phyloP scores from a whole-genome alignment of 345 rosid species.

The Carallia pectinifolia region DNA sequence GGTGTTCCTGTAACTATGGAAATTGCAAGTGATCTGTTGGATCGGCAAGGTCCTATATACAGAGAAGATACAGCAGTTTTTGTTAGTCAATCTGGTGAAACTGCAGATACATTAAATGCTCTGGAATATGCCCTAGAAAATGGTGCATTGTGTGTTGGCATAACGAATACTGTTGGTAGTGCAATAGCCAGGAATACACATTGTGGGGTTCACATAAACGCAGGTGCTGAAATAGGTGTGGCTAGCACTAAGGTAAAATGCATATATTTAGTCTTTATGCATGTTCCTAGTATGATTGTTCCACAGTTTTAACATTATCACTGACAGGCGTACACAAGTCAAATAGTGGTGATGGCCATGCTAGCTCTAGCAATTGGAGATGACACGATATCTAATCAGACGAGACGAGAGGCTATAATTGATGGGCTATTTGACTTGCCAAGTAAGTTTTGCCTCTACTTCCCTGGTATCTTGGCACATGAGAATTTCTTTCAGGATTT shows the following conservation, averaged over 20 bases:
- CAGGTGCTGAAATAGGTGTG: conserved; percentile 96
- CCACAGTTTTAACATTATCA: neutral
- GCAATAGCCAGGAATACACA: conserved; percentile 87
- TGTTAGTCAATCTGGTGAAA: conserved; percentile 99
- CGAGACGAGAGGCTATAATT: conserved; percentile 79
- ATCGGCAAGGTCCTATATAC: conserved; percentile 92
- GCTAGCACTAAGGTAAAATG: conserved; percentile 89
- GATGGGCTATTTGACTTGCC: conserved; percentile 92
- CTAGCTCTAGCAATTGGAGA: conserved; percentile 89
- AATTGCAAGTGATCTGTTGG: conserved; percentile 94
- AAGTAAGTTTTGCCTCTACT: conserved; percentile 42
- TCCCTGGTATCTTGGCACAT: too few relatives aligned
- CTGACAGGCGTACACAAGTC: conserved; percentile 92
- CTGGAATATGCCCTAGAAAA: conserved; percentile 78
- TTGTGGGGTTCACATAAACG: conserved; percentile 91
- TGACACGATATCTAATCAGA: conserved; percentile 75
- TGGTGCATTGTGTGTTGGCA: conserved; percentile 96
- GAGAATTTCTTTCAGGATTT: neutral
- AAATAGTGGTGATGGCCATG: conserved; percentile 96
- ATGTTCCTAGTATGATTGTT: conserved; percentile 1
- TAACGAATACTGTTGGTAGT: conserved; percentile 95
- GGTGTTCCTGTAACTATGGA: conserved; percentile 98
- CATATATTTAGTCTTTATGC: neutral
- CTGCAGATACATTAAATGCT: conserved; percentile 88
- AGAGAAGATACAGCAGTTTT: conserved; percentile 97